phyloP scores from a whole-genome alignment of 768 basidiomycete genomes.

The Leccinellum luteum region DNA sequence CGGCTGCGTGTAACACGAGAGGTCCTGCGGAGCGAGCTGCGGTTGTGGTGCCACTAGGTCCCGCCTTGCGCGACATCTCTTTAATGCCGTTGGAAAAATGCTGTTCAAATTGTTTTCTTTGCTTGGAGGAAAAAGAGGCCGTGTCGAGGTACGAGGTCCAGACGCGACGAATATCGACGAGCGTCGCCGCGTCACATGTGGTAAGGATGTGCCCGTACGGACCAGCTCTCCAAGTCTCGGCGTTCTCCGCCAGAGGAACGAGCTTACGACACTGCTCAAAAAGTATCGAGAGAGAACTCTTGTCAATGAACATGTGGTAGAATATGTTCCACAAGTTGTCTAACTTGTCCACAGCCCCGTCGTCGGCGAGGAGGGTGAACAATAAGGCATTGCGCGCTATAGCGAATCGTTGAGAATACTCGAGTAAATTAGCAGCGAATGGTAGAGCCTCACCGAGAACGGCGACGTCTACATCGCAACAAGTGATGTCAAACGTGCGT shows the following conservation, averaged over 20 bases:
- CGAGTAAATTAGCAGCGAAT: background rate
- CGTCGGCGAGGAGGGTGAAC: slow-evolving; percentile 26
- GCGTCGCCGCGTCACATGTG: slow-evolving; percentile 20
- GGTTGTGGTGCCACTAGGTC: background rate
- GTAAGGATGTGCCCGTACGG: slow-evolving; percentile 26
- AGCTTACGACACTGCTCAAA: slow-evolving; percentile 28
- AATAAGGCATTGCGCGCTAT: slow-evolving; percentile 28
- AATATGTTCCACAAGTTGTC: slow-evolving; percentile 26
- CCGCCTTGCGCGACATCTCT: background rate
- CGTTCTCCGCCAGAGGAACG: slow-evolving; percentile 12
- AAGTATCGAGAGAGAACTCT: slow-evolving; percentile 15
- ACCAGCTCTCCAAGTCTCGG: slow-evolving; percentile 21
- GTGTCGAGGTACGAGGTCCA: slow-evolving; percentile 22
- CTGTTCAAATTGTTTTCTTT: slow-evolving; percentile 11
- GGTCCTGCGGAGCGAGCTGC: slow-evolving; percentile 30
- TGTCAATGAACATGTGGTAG: slow-evolving; percentile 26
- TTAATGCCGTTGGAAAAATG: slow-evolving; percentile 11
- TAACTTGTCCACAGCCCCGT: slow-evolving; percentile 6
- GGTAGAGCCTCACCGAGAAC: slow-evolving; percentile 20
- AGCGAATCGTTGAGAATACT: background rate
- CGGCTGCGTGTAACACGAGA: background rate
- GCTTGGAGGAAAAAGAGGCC: background rate
- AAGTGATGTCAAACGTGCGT: slow-evolving; percentile 27
- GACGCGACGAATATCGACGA: slow-evolving; percentile 15
- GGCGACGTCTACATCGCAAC: slow-evolving; percentile 29